Base-by-base conservation (phyloP, 441 rosid species). In the Breynia disticha region DNA sequence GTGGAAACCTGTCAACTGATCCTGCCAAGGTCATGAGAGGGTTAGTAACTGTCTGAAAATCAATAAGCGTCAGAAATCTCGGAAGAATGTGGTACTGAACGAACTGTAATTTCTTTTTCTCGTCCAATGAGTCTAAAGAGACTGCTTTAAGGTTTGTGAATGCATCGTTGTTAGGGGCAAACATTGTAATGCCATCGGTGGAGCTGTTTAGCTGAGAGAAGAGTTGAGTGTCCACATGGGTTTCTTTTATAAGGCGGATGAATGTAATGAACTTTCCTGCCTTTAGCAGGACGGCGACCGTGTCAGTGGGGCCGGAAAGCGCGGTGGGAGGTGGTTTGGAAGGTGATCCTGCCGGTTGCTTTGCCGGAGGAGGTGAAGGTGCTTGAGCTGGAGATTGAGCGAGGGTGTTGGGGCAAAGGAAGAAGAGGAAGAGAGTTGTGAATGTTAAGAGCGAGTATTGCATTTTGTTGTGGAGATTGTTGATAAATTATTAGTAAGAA, bases 21-120 rank as follows among this genome's bases (percentile, higher is more conserved):
- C 94, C 89, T 16, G 94, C 94, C 28, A 76, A 76, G 2, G 94
- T 85, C 57, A 76, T 67, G 32, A 82, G 67, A 15, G 94, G 94
- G 51, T 85, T 85, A 35, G 85, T 82, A 11, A 80, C 60, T 0
- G 84, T 82, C 63, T 80, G 85, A 67, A 85, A 80, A 49, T 76
- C 77, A 2, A 81, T n/a, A 38, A 79, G 32, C 0, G 94, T 56
- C 17, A 80, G 54, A 51, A 70, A 75, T 11, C 63, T 58, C 13
- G 89, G 85, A 53, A 82, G 55, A 8, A 80, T 71, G 16, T 85
- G 94, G 58, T 74, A 85, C 68, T 78, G 94, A 47, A 79, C 59
- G 3, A 85, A 67, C 61, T 76, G 78, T 2, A 65, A 75, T 62
- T 80, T 81, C 51, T 82, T 66, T 56, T 80, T 76, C 13, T 74